Evolutionary conservation across 371 early-diverging fungal genomes (phyloP), one percentile per base, ranked within the genome.

Genomic region (Mortierella sp.): DNA sequence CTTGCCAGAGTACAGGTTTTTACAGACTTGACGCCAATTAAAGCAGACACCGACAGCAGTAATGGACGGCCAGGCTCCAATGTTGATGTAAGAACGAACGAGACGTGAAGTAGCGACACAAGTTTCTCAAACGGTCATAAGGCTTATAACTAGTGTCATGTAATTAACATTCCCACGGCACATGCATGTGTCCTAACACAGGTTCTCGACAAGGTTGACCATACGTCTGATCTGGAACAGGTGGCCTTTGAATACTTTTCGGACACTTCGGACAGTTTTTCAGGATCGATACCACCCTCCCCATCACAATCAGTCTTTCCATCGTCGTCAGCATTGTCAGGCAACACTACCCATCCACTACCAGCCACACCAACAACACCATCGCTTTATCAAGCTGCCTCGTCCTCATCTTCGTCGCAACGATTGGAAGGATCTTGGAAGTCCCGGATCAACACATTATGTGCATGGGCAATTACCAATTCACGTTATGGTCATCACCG

Each of bases 401-500:
- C 40, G 10, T 25, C 54, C 34, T 13, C 51, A 21, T n/a, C 68
- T 19, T 57, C 60, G 2, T 37, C 57, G 2, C 60, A 63, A 10
- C 54, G 63, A 2, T 43, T 51, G 27, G 72, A 72, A 7, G 47
- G 58, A 0, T 13, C 45, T 6, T 73, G 74, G 74, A 76, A 54
- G 22, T 48, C 60, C 21, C 58, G 58, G 9, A 55, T 71, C 45
- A 48, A 63, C 39, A 64, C 79, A 3, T 67, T 89, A 45, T 89
- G 88, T 71, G 80, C 80, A 14, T 89, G 90, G 90, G 88, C 88
- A 1, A 82, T 83, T 1, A 87, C 82, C 5, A 80, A 78, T 24
- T 79, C 80, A 2, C 77, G 87, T 8, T 76, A 79, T 29, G 88
- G 89, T n/a, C 85, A 86, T 52, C 85, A 86, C 79, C 81, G 89